A percentile compares a stretch with the other conserved stretches of the same genome.
Evolutionary conservation across 495 filamentous ascomycete species (phyloP).

Genomic region (Recurvomyces mirabilis): DNA sequence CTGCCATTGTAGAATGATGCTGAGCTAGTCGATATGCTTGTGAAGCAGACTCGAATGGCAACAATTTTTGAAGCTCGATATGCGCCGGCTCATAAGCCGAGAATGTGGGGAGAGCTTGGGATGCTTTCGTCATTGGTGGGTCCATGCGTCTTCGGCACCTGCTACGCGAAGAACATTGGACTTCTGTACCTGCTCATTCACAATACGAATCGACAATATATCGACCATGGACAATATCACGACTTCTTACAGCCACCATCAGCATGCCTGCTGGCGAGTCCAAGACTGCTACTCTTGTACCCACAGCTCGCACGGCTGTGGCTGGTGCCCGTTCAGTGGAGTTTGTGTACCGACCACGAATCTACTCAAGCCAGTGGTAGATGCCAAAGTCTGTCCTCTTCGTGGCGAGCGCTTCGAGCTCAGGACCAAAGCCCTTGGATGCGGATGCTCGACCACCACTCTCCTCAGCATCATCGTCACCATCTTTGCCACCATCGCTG

Average conservation of each 20-base stretch:
- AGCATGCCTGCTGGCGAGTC: slow-evolving; percentile 8
- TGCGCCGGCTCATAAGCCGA: too few species aligned
- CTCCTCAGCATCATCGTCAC: slow-evolving; percentile 15
- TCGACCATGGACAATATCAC: not conserved
- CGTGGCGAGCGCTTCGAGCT: slow-evolving; percentile 14
- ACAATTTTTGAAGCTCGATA: too few species aligned
- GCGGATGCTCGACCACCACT: slow-evolving; percentile 13
- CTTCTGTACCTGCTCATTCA: not conserved
- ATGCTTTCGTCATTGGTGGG: too few species aligned
- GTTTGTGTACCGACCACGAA: slow-evolving; percentile 10
- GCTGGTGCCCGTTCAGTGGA: slow-evolving; percentile 1
- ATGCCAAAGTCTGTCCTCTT: slow-evolving; percentile 11
- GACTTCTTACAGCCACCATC: too few species aligned
- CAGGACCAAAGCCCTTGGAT: slow-evolving; percentile 13
- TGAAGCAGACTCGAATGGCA: not conserved
- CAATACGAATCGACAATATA: not conserved
- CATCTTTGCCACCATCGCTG: slow-evolving; percentile 14
- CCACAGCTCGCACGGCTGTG: slow-evolving; percentile 6
- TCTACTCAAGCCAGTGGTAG: slow-evolving; percentile 5
- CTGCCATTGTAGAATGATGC: slow-evolving; percentile 17
- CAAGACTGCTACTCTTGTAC: slow-evolving; percentile 13
- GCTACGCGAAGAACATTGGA: not conserved
- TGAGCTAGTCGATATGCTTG: not conserved
- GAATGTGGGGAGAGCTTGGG: too few species aligned
- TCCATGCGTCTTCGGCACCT: too few species aligned